These are phyloP conservation scores for Leptographium procerum DNA, from an alignment of 2,329 filamentous ascomycete genomes.

Conservation along the genomic window DNA sequence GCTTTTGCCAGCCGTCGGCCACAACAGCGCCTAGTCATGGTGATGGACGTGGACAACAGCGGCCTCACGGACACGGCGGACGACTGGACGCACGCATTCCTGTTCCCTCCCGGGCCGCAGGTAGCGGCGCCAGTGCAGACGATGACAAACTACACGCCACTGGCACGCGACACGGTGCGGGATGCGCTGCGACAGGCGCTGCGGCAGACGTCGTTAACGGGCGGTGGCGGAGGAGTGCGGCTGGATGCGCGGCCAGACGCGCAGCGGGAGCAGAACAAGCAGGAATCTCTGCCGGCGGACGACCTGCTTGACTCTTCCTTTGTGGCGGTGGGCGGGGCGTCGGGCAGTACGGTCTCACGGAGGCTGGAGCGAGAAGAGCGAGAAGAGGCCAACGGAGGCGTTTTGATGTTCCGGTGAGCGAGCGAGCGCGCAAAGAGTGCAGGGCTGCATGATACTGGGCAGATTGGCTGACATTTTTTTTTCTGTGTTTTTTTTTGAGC, in stretches of 20 bases:
- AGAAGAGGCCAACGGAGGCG: conserved; percentile 1
- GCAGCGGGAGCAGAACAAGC: neutral
- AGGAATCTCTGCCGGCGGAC: neutral
- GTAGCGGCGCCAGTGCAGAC: neutral
- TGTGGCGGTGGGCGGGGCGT: neutral
- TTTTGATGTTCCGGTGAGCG: conserved; percentile 8
- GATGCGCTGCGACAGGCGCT: neutral
- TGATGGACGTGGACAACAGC: conserved; percentile 9
- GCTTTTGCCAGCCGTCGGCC: no score
- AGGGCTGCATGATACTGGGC: no score
- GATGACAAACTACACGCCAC: neutral
- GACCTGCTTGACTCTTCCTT: neutral
- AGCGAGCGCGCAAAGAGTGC: no score
- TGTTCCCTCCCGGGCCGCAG: neutral
- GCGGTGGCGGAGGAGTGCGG: neutral
- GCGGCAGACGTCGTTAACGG: neutral
- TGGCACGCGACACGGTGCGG: neutral
- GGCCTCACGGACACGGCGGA: neutral
- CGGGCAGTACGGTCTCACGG: neutral
- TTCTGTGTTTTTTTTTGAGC: no score
- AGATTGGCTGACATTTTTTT: no score
- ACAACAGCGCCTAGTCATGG: no score
- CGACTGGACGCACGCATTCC: conserved; percentile 4
- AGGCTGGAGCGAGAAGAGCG: conserved; percentile 5
- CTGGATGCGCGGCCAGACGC: neutral